Conservation (phyloP, 768 basidiomycete species). For the Chalciporus pseudorubinellus region DNA sequence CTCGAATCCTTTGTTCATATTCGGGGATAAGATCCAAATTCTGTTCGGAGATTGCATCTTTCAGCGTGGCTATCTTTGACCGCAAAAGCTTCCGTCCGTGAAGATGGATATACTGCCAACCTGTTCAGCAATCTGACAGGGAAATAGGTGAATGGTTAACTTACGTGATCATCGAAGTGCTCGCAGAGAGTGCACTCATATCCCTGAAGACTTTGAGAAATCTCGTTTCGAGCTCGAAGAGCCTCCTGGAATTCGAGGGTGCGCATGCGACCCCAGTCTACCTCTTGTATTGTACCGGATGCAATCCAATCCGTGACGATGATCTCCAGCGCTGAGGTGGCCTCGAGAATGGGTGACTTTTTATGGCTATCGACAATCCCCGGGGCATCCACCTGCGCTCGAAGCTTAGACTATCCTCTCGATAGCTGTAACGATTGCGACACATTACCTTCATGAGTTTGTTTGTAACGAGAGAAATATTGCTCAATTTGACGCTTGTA, state of each 20-base stretch:
- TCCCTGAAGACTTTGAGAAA: conserved; percentile 42
- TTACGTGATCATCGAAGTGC: conserved; percentile 73
- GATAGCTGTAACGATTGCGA: conserved; percentile 22
- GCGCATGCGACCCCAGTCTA: conserved; percentile 81
- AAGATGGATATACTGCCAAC: conserved; percentile 62
- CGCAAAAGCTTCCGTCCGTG: conserved; percentile 77
- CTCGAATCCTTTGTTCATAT: conserved; percentile 91
- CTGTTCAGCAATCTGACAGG: conserved; percentile 8
- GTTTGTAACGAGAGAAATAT: conserved; percentile 73
- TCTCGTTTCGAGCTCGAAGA: conserved; percentile 54
- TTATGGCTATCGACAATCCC: conserved; percentile 64
- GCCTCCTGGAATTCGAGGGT: conserved; percentile 91
- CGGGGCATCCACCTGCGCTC: conserved; percentile 62
- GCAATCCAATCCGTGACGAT: conserved; percentile 58
- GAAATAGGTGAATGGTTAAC: conserved; percentile 27
- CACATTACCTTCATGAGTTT: conserved; percentile 77
- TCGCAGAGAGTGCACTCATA: conserved; percentile 57
- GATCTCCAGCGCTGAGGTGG: conserved; percentile 46
- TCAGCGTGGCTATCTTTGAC: conserved; percentile 72
- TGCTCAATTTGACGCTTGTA: conserved; percentile 59
- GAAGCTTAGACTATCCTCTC: background rate
- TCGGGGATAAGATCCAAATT: conserved; percentile 96
- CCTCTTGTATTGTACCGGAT: conserved; percentile 57
- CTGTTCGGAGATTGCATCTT: conserved; percentile 89
- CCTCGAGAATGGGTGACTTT: conserved; percentile 61